Base-by-base conservation (phyloP, 2,329 filamentous ascomycete genomes). In the Pseudogymnoascus sp. region DNA sequence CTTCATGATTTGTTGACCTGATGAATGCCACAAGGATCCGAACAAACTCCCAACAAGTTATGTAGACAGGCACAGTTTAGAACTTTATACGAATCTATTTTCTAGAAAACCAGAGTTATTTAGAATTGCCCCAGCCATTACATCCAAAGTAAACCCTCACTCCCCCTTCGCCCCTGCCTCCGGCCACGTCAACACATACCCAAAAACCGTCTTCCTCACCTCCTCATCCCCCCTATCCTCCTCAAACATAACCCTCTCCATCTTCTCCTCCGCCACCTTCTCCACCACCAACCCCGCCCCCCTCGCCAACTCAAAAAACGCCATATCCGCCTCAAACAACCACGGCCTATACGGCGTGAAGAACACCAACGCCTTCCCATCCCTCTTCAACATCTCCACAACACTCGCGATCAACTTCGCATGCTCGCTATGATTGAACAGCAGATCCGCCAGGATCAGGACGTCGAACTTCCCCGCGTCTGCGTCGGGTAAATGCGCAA, bases 311-410 rank as follows among this genome's bases (percentile, higher is more conserved):
- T 92, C 88, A 71, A 97, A 97, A 77, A 97, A 97, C 3, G 82
- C 83, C 72, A 96, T 79, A 70, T 96, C 94, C 74, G 91, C 89
- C 65, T 92, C 82, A 69, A 89, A 80, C 71, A 97, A 78, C 92
- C 92, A 97, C 1, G 93, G 92, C 65, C 94, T 82, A 75, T 97
- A 96, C 18, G 90, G 92, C 0, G 92, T 96, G 77, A 97, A 97
- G 74, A 97, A 95, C 6, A 97, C 92, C 69, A 92, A 83, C 1
- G 92, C 91, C 55, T 67, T 69, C 9, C 66, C 64, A 12, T 52
- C 33, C 0, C 13, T 61, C 64, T 76, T 79, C 69, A 97, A 74
- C 13, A 88, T 89, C 70, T 82, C 72, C 69, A 82, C 78, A 64
- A 97, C 83, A 3, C 88, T 91, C 66, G 82, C 80, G 66, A 95